Evolutionary conservation across 257 asterid species (phyloP).

Genomic region (Rehmannia glutinosa): DNA sequence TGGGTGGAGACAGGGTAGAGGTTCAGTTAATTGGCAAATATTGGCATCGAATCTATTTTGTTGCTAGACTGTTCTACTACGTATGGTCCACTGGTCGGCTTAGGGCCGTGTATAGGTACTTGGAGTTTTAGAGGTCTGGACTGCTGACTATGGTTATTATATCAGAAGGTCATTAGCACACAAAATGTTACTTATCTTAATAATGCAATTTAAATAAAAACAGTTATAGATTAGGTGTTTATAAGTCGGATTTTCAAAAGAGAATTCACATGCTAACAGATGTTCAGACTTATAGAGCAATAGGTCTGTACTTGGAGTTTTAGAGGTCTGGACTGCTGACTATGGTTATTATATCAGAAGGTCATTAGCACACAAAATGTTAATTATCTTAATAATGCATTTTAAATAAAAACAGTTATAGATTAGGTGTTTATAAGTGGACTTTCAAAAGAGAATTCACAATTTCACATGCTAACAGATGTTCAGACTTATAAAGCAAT

Average conservation of each 20-base stretch:
- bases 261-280: background rate
- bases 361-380: background rate
- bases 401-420: background rate
- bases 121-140: constrained; percentile 1
- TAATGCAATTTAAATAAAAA: background rate
- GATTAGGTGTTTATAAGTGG: background rate
- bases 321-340: background rate
- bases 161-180: background rate
- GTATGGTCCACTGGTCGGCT: background rate
- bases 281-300: too few species aligned
- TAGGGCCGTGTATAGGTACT: background rate
- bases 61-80: background rate
- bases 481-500: background rate
- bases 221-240: background rate
- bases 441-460: background rate
- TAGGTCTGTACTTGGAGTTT: background rate
- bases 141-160: background rate
- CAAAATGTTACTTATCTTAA: background rate
- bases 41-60: background rate
- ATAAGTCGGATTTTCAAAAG: background rate
- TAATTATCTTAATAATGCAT: background rate
- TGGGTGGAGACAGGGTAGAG: too few species aligned
- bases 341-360: background rate
- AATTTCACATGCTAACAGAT: background rate
- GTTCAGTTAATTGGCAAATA: too few species aligned